These are phyloP conservation scores for Simmondsia chinensis DNA, from an alignment of 148 eudicot species.

Conservation along the genomic window DNA sequence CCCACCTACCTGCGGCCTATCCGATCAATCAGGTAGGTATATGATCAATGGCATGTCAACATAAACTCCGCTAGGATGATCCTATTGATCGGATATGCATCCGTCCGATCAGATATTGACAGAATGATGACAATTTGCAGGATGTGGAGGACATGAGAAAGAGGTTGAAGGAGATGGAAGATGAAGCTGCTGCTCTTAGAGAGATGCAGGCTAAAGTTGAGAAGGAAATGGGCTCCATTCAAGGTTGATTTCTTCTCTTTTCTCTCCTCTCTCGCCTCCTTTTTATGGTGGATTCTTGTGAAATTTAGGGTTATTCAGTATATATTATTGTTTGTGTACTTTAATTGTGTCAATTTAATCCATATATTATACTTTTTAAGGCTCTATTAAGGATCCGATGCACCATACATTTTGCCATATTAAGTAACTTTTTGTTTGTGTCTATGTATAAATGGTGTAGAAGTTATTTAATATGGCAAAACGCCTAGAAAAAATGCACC, in stretches of 20 bases:
- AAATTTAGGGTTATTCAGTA: neutral
- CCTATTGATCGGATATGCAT: conserved; percentile 3
- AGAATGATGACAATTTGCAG: conserved; percentile 12
- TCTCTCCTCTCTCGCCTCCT: neutral
- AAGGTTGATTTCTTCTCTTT: conserved; percentile 21
- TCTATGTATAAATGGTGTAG: too few relatives aligned
- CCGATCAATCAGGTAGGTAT: too few relatives aligned
- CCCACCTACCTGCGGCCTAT: too few relatives aligned
- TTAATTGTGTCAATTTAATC: neutral
- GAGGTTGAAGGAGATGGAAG: conserved; percentile 62
- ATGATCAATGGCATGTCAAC: too few relatives aligned
- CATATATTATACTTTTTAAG: neutral
- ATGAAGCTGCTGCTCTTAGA: conserved; percentile 54
- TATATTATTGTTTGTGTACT: neutral
- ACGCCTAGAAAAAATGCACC: too few relatives aligned
- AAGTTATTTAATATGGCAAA: too few relatives aligned
- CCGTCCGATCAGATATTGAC: conserved; percentile 3
- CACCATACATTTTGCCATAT: neutral
- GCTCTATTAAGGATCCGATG: neutral
- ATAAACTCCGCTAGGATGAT: too few relatives aligned
- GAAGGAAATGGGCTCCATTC: conserved; percentile 55
- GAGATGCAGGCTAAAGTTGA: conserved; percentile 71
- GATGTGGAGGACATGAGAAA: conserved; percentile 53
- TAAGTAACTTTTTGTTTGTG: too few relatives aligned
- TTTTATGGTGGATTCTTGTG: too few relatives aligned